Base-by-base conservation (phyloP, 2,329 filamentous ascomycete genomes). In the Thermochaetoides dissita region DNA sequence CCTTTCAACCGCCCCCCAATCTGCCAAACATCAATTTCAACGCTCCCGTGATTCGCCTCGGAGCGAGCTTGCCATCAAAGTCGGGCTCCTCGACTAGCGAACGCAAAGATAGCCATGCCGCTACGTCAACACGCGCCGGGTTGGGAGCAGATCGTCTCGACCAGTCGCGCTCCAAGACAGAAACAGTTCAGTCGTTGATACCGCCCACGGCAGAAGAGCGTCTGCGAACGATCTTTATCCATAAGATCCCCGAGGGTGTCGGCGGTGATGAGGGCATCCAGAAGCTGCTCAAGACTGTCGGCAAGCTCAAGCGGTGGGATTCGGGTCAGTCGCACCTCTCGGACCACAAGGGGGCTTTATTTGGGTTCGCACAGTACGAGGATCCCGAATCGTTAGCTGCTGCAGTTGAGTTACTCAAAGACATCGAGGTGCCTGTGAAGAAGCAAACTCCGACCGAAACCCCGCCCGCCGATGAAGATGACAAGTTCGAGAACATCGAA, bases 21-120 rank as follows among this genome's bases (percentile, higher is more conserved):
- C 84, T 95, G 73, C 87, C 89, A 40, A 93, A 94, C 60, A 94
- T 98, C 69, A 95, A 98, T 67, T 94, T 96, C 68, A 94, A 84
- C 56, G 91, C 91, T 32, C 88, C 89, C 43, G 87, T 96, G 46
- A 96, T 98, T 57, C 84, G 91, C 42, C 74, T 98, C 37, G 91
- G 89, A 35, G 89, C 87, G 9, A 50, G 47, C 28, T 50, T 53
- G 1, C 74, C 77, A 3, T 63, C 73, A n/a, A 85, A 85, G 56
- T 68, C 79, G 28, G 58, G 62, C 8, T 56, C 60, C 0, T 58
- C 66, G 8, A 50, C 53, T 28, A 54, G 59, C 17, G 65, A 69
- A 11, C 63, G 69, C 40, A 66, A 63, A 49, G 72, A 75, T 17
- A 61, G 59, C 35, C 67, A 70, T 36, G 56, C 58, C 3, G 57